A percentile compares a stretch with the other conserved stretches of the same genome.
phyloP scores from a whole-genome alignment of 805 yeast species.

The Metschnikowia bowlesiae region DNA sequence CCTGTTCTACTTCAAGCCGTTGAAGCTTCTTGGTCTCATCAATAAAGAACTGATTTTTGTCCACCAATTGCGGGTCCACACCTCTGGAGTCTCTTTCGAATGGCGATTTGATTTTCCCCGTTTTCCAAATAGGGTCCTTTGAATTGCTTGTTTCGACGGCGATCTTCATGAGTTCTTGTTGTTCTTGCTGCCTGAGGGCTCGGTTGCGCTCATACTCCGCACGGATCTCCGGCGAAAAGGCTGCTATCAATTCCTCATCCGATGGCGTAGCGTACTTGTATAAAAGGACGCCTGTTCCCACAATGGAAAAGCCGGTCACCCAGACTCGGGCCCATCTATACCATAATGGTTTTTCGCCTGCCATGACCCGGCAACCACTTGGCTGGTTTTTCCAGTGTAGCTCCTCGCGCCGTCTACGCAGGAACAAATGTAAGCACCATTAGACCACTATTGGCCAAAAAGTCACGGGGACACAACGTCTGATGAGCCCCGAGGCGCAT shows the following conservation, averaged over 20 bases:
- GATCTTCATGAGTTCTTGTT: slow-evolving; percentile 62
- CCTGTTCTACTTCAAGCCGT: slow-evolving; percentile 28
- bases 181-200: slow-evolving; percentile 61
- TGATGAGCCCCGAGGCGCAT: neutral
- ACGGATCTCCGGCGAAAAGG: slow-evolving; percentile 78
- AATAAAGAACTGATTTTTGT: slow-evolving; percentile 46
- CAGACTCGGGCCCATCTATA: slow-evolving; percentile 56
- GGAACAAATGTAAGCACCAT: slow-evolving; percentile 1
- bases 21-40: slow-evolving; percentile 40
- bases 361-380: neutral
- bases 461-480: neutral
- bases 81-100: slow-evolving; percentile 50
- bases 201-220: slow-evolving; percentile 66
- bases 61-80: slow-evolving; percentile 30
- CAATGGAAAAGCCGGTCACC: slow-evolving; percentile 59
- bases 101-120: slow-evolving; percentile 66
- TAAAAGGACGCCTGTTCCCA: slow-evolving; percentile 68
- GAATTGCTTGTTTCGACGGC: slow-evolving; percentile 61
- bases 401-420: neutral
- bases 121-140: slow-evolving; percentile 78
- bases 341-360: slow-evolving; percentile 34
- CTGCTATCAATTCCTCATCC: slow-evolving; percentile 70
- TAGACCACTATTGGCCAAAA: no score
- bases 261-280: slow-evolving; percentile 78
- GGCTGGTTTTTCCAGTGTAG: neutral